Evolutionary conservation across 129 eudicot genomes (phyloP), one percentile per base, ranked within the genome.

Genomic region (Flaveria trinervia): DNA sequence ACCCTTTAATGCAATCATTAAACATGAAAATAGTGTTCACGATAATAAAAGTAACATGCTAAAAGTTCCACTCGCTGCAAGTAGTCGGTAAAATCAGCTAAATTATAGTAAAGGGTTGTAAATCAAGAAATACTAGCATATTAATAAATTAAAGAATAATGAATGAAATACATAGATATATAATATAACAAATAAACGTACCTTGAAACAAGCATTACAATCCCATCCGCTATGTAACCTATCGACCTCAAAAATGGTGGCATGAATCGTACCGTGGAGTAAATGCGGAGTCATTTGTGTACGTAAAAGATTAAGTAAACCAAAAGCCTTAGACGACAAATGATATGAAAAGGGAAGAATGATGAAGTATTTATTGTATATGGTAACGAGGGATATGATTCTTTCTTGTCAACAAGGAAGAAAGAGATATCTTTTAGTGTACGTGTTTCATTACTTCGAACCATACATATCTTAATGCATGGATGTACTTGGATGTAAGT

Each of bases 181-280:
- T 36, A 36, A 5, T 36, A 36, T 36, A 36, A 36, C 41, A 36
- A 36, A 36, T 5, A 36, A 14, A 71, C 56, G 75, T 80, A 89
- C 93, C 96, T 75, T 80, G 70, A 68, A 67, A 46, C 76, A 85
- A 20, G 77, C 73, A 43, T 73, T 75, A 54, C 83, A 68, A 30
- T 83, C 87, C 55, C 83, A 84, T 17, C 87, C 80, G 4, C 55
- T 68, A 18, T 81, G 75, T 65, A 92, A 77, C 64, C 36, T 83
- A 62, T 88, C 88, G 60, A 87, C 88, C 76, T 88, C 96, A 26
- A 55, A 82, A 69, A 92, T 92, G 64, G 87, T 92, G n/a, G 87
- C 96, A 70, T 81, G 73, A 41, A 92, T 84, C 7, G 87, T 83
- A 64, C 97, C 97, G 51, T 92, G 97, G 12, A 92, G 93, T 87